A percentile compares a stretch with the other conserved stretches of the same genome.
Evolutionary conservation across 2,329 filamentous ascomycete genomes (phyloP).

Genomic region (Plenodomus lindquistii): DNA sequence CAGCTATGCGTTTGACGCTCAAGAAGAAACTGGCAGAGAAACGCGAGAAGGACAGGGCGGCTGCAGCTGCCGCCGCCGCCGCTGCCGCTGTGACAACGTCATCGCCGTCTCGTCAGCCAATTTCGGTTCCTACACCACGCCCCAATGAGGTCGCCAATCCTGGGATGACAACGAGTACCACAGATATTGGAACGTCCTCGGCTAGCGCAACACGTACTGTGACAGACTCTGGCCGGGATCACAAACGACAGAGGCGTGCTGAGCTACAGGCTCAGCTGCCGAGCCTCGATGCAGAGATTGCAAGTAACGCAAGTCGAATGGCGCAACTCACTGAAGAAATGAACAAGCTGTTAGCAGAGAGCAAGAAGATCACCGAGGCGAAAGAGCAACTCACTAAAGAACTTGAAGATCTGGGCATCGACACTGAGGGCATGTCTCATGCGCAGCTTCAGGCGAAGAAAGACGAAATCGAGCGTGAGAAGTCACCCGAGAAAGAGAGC

Average conservation of each 20-base stretch:
- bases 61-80: slow-evolving; percentile 15
- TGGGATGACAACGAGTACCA: neutral
- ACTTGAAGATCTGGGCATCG: slow-evolving; percentile 53
- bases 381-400: slow-evolving; percentile 52
- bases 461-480: slow-evolving; percentile 41
- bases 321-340: slow-evolving; percentile 52
- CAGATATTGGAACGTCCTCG: neutral
- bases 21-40: slow-evolving; percentile 35
- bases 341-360: slow-evolving; percentile 45
- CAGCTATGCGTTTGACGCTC: slow-evolving; percentile 43
- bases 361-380: slow-evolving; percentile 46
- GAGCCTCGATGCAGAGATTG: slow-evolving; percentile 51
- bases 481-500: slow-evolving; percentile 11
- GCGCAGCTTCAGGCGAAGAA: slow-evolving; percentile 50
- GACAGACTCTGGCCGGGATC: slow-evolving; percentile 6
- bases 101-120: slow-evolving; percentile 2
- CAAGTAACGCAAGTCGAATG: slow-evolving; percentile 43
- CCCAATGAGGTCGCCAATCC: slow-evolving; percentile 2
- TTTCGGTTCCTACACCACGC: slow-evolving; percentile 2
- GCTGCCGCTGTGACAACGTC: slow-evolving; percentile 6
- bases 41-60: slow-evolving; percentile 21
- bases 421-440: slow-evolving; percentile 53
- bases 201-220: neutral
- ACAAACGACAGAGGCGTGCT: slow-evolving; percentile 45
- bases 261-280: slow-evolving; percentile 56